Percentiles rank a stretch among this genome's conserved stretches.
These are phyloP conservation scores for Monilinia laxa DNA, from an alignment of 2,329 filamentous ascomycete species.

Conservation along the genomic window DNA sequence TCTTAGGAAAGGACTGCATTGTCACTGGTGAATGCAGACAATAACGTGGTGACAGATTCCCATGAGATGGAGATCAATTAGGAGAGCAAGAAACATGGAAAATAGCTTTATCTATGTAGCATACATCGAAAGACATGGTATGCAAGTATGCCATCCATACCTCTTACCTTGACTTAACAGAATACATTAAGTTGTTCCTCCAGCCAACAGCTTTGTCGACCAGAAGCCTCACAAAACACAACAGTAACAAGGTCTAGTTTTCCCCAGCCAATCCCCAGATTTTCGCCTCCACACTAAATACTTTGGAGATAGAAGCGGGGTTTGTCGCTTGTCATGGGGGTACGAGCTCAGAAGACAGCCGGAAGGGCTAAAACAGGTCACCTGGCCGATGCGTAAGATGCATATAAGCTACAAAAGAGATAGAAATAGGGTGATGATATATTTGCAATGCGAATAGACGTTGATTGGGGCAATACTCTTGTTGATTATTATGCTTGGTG, in stretches of 20 bases:
- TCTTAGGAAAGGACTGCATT: conserved; percentile 23
- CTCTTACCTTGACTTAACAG: not conserved
- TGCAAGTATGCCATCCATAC: not conserved
- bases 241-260: not conserved
- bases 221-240: not conserved
- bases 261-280: not conserved
- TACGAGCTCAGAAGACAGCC: not conserved
- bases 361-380: not conserved
- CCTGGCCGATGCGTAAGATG: not conserved
- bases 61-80: not conserved
- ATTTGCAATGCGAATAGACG: not conserved
- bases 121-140: not conserved
- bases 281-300: not conserved
- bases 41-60: conserved; percentile 14
- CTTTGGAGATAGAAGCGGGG: not conserved
- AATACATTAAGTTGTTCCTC: not conserved
- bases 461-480: not conserved
- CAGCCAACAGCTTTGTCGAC: not conserved
- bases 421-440: not conserved
- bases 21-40: conserved; percentile 23
- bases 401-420: not conserved
- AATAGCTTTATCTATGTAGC: conserved; percentile 3
- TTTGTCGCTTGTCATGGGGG: not conserved
- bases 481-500: not conserved
- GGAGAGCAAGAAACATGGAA: conserved; percentile 3